phyloP scores from a whole-genome alignment of 2,329 filamentous ascomycete genomes.

The Sporothrix pallida region DNA sequence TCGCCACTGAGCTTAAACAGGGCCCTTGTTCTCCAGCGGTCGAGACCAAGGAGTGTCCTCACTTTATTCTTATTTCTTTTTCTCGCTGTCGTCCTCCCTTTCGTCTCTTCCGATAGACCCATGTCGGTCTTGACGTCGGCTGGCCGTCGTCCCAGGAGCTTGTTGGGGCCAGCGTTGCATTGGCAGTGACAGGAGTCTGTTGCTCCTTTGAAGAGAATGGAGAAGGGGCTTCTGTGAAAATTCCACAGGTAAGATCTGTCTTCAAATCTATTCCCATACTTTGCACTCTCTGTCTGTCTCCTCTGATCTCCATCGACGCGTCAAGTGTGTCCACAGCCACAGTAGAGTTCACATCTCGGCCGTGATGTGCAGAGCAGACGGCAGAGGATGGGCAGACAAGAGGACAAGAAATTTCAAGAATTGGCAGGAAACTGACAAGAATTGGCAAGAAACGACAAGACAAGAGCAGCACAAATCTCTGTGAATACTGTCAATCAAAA shows the following conservation, averaged over 20 bases:
- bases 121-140: slow-evolving; percentile 14
- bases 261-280: background rate
- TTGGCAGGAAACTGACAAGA: too few species aligned
- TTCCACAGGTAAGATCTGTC: background rate
- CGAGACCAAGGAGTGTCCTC: background rate
- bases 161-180: background rate
- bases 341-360: background rate
- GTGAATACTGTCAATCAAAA: background rate
- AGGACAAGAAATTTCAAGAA: background rate
- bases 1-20: slow-evolving; percentile 9
- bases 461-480: too few species aligned
- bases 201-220: too few species aligned
- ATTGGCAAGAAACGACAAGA: too few species aligned
- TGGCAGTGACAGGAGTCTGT: background rate
- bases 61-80: background rate
- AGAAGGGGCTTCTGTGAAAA: background rate
- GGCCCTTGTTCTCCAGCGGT: slow-evolving; percentile 13
- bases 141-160: slow-evolving; percentile 11
- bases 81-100: background rate
- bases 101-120: slow-evolving; percentile 8
- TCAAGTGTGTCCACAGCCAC: background rate
- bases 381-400: slow-evolving; percentile 1
- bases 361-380: slow-evolving; percentile 24
- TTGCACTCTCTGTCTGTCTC: background rate
- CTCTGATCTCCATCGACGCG: background rate